phyloP scores from a whole-genome alignment of 2,329 filamentous ascomycete species.

The Hysterium pulicare region DNA sequence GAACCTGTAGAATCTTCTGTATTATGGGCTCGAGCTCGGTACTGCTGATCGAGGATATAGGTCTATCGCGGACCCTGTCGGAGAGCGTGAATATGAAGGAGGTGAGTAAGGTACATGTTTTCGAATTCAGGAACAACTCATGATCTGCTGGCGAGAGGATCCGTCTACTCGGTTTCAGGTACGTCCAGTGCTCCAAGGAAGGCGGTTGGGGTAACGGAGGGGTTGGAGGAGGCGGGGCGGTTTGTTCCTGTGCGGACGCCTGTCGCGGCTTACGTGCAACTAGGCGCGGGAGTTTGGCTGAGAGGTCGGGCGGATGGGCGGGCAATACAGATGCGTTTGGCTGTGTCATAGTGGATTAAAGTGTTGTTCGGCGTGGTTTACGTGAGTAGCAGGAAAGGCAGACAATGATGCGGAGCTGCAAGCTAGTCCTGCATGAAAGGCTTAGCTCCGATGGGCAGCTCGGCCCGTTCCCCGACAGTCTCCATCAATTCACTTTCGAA shows the following conservation, averaged over 20 bases:
- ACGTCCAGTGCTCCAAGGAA: constrained; percentile 57
- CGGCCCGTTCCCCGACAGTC: neutral
- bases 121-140: constrained; percentile 72
- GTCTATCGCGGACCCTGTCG: constrained; percentile 71
- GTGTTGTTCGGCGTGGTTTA: constrained; percentile 6
- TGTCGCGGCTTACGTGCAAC: constrained; percentile 30
- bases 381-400: neutral
- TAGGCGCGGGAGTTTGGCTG: constrained; percentile 33
- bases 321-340: neutral
- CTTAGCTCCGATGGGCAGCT: neutral
- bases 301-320: constrained; percentile 20
- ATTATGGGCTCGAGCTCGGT: constrained; percentile 61
- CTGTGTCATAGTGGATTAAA: constrained; percentile 19
- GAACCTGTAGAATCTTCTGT: constrained; percentile 62
- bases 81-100: constrained; percentile 85
- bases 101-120: constrained; percentile 70
- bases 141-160: constrained; percentile 83
- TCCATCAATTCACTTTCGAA: too few species aligned
- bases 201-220: constrained; percentile 69
- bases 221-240: constrained; percentile 66
- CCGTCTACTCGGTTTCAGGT: constrained; percentile 66
- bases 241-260: constrained; percentile 8
- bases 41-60: constrained; percentile 59
- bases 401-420: neutral
- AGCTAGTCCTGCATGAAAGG: neutral